These are phyloP conservation scores for Elongisporangium prolatum DNA, from an alignment of 352 stramenopile genomes.

Conservation along the genomic window DNA sequence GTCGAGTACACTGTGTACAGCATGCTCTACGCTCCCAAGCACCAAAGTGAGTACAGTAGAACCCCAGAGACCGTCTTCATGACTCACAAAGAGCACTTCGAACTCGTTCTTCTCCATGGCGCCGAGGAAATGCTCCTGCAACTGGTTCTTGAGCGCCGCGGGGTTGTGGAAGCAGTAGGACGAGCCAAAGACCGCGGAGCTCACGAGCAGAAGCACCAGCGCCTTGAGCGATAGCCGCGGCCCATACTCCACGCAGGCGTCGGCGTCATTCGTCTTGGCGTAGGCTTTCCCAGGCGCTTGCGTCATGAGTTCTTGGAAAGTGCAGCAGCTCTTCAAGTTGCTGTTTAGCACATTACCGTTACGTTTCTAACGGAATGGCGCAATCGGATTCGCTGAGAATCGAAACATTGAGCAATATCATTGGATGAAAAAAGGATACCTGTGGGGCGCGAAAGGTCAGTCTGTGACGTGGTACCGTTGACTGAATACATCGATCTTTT, in stretches of 20 bases:
- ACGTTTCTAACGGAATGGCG: background rate
- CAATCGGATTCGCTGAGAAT: background rate
- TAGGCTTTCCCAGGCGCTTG: background rate
- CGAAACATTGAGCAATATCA: background rate
- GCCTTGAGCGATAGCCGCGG: slow-evolving; percentile 11
- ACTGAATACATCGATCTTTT: background rate
- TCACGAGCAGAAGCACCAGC: slow-evolving; percentile 46
- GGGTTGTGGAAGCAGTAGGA: slow-evolving; percentile 72
- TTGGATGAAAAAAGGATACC: background rate
- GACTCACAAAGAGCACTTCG: slow-evolving; percentile 37
- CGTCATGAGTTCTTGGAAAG: background rate
- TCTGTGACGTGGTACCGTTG: background rate
- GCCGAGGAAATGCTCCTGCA: slow-evolving; percentile 49
- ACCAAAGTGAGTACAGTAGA: background rate
- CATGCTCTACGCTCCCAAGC: slow-evolving; percentile 42
- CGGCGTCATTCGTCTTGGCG: background rate
- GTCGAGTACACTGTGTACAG: slow-evolving; percentile 85
- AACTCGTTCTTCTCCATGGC: slow-evolving; percentile 24
- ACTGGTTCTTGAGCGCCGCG: slow-evolving; percentile 50
- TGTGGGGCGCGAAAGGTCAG: background rate
- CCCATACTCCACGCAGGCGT: background rate
- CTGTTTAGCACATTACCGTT: background rate
- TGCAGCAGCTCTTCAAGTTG: background rate
- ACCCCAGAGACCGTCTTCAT: background rate
- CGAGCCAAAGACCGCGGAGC: slow-evolving; percentile 39